Conservation (phyloP, 2,329 filamentous ascomycete species). For the Ophiostoma triangulosporum region DNA sequence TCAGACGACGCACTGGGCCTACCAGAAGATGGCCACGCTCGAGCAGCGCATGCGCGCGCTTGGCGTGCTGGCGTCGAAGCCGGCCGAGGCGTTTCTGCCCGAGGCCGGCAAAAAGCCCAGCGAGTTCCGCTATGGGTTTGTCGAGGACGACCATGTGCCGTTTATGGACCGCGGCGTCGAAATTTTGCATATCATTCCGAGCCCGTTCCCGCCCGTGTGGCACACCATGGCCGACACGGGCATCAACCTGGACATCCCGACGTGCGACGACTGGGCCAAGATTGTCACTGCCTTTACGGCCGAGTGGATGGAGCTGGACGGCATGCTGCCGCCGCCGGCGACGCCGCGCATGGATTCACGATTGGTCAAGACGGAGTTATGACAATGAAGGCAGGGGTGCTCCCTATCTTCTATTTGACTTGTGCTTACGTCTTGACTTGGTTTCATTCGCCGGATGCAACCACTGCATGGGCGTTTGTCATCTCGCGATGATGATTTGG, state of each 20-base stretch:
- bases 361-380: slow-evolving; percentile 15
- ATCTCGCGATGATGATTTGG: not conserved
- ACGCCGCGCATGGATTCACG: not conserved
- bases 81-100: slow-evolving; percentile 46
- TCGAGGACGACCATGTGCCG: slow-evolving; percentile 83
- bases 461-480: too few relatives aligned
- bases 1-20: slow-evolving; percentile 71
- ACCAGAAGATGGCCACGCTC: slow-evolving; percentile 49
- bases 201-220: slow-evolving; percentile 74
- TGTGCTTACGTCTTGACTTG: too few relatives aligned
- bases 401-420: too few relatives aligned
- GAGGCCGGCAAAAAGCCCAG: slow-evolving; percentile 42
- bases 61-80: slow-evolving; percentile 30
- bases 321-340: slow-evolving; percentile 1
- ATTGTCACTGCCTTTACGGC: slow-evolving; percentile 73
- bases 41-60: slow-evolving; percentile 50
- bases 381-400: slow-evolving; percentile 2
- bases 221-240: slow-evolving; percentile 75
- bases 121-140: slow-evolving; percentile 35
- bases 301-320: slow-evolving; percentile 75
- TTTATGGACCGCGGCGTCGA: slow-evolving; percentile 81
- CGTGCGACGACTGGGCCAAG: slow-evolving; percentile 75
- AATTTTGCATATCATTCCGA: slow-evolving; percentile 77
- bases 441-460: too few relatives aligned
- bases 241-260: slow-evolving; percentile 66